phyloP scores from a whole-genome alignment of 768 basidiomycete species.

The Leccinellum luteum region DNA sequence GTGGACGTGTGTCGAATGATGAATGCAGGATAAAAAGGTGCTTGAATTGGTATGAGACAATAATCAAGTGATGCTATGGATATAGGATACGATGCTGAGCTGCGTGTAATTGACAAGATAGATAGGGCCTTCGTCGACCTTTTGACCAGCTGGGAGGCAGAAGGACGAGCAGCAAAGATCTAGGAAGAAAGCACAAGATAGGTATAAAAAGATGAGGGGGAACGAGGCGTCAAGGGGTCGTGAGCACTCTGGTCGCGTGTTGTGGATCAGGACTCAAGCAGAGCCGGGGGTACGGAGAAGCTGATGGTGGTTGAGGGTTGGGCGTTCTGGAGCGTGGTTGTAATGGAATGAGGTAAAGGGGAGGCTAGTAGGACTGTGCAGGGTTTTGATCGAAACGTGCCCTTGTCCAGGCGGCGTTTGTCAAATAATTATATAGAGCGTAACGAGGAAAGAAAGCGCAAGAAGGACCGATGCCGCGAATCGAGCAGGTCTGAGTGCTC shows the following conservation, averaged over 20 bases:
- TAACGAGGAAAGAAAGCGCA: slow-evolving; percentile 14
- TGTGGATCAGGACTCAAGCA: slow-evolving; percentile 31
- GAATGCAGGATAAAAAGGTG: slow-evolving; percentile 48
- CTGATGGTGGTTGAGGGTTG: slow-evolving; percentile 38
- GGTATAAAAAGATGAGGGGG: slow-evolving; percentile 50
- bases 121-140: slow-evolving; percentile 38
- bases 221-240: slow-evolving; percentile 54
- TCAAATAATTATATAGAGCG: slow-evolving; percentile 38
- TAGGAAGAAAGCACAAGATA: slow-evolving; percentile 42
- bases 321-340: slow-evolving; percentile 30
- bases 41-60: slow-evolving; percentile 42
- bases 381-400: slow-evolving; percentile 82
- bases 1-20: slow-evolving; percentile 40
- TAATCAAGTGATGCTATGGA: slow-evolving; percentile 46
- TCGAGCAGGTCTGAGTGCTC: slow-evolving; percentile 19
- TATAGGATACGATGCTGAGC: slow-evolving; percentile 40
- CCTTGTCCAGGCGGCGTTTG: slow-evolving; percentile 54
- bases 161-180: slow-evolving; percentile 40
- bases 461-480: slow-evolving; percentile 20
- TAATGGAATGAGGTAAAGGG: slow-evolving; percentile 57
- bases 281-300: slow-evolving; percentile 27
- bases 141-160: slow-evolving; percentile 33
- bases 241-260: slow-evolving; percentile 47
- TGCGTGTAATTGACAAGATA: slow-evolving; percentile 38
- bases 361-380: slow-evolving; percentile 48